Conservation (phyloP, 1,284 basidiomycete species). For the Tylopilus orsonianus region DNA sequence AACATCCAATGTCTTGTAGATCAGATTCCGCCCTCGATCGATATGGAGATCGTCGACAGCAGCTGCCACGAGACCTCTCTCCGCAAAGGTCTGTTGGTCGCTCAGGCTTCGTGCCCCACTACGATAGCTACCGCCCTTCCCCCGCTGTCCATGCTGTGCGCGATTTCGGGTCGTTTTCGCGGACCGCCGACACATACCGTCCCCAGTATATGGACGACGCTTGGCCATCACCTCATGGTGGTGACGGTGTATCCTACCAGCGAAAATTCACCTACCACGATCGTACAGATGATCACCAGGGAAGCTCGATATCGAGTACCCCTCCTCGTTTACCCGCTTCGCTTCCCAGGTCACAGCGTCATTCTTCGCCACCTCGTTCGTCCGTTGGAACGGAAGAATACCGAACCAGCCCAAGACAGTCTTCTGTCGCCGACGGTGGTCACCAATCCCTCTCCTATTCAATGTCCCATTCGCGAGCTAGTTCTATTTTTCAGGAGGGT, state of each 20-base stretch:
- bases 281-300: slow-evolving; percentile 29
- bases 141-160: slow-evolving; percentile 28
- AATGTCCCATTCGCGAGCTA: slow-evolving; percentile 23
- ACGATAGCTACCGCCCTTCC: slow-evolving; percentile 47
- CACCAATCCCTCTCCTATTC: slow-evolving; percentile 19
- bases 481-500: slow-evolving; percentile 28
- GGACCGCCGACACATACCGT: slow-evolving; percentile 41
- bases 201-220: slow-evolving; percentile 36
- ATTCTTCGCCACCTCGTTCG: slow-evolving; percentile 24
- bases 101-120: slow-evolving; percentile 27
- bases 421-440: slow-evolving; percentile 8
- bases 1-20: slow-evolving; percentile 22
- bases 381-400: slow-evolving; percentile 10
- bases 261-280: slow-evolving; percentile 22
- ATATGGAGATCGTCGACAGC: slow-evolving; percentile 34
- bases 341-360: slow-evolving; percentile 17
- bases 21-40: slow-evolving; percentile 30
- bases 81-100: slow-evolving; percentile 36
- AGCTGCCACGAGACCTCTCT: slow-evolving; percentile 34
- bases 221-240: slow-evolving; percentile 22
- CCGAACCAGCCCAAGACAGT: slow-evolving; percentile 3
- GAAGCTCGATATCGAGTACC: slow-evolving; percentile 37
- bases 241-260: slow-evolving; percentile 19
- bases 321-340: slow-evolving; percentile 26
- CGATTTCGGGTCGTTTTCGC: slow-evolving; percentile 33